Base-by-base conservation (phyloP, 148 eudicot genomes). In the Spergularia marina region DNA sequence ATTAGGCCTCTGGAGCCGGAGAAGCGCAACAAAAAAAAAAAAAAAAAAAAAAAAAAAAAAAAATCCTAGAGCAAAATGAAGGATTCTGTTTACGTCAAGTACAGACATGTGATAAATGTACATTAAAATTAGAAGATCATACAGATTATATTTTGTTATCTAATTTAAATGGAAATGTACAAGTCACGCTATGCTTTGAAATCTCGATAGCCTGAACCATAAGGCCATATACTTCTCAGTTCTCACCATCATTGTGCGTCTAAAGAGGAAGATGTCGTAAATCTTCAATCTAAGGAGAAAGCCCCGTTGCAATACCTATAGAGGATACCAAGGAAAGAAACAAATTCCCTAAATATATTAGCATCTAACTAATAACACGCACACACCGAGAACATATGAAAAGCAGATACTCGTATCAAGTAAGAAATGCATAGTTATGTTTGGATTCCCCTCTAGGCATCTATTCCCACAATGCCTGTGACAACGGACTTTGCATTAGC, bases 271-370 rank as follows among this genome's bases (percentile, higher is more conserved):
- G 52, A 40, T 65, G 65, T 10, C 14, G 65, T n/a, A 7, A 41
- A 76, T 25, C 25, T 68, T 86, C 10, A 90, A 77, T 88, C 84
- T 82, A 86, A 77, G 20, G 91, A 88, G 83, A 88, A 90, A 56
- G 86, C 83, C 74, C 91, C 91, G 74, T 83, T 80, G 82, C 91
- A 90, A 51, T 90, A 90, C 91, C 91, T 90, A 84, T 74, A 78
- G 20, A 55, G 67, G 16, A 58, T 10, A 17, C 2, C 44, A 21
- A 63, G 59, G 68, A 34, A 10, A 59, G 36, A 60, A 5, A 56
- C n/a, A 18, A 53, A 20, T 20, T 5, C 12, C 10, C 40, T 15
- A 1, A 34, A 16, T 21, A 16, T 11, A 30, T 47, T 9, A 47
- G 34, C 68, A 36, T 4, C 18, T 30, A 30, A 30, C 36, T 0